Percentiles rank a stretch among this genome's conserved stretches.
These are phyloP conservation scores for Globomyces sp. DNA, from an alignment of 371 early-diverging fungal genomes.

Conservation along the genomic window DNA sequence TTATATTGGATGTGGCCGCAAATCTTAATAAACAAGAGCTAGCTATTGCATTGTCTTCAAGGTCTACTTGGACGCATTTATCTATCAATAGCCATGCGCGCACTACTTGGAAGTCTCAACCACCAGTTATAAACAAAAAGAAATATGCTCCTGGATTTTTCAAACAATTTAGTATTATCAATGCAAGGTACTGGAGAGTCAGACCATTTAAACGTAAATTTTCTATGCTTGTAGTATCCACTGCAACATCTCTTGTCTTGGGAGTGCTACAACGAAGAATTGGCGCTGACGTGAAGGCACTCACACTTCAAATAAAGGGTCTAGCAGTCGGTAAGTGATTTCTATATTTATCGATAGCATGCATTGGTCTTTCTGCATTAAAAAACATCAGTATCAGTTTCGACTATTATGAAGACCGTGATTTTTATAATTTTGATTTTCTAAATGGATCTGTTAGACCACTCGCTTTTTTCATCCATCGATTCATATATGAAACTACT, in stretches of 20 bases:
- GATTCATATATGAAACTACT: conserved; percentile 32
- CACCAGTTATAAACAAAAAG: not conserved
- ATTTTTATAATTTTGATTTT: conserved; percentile 28
- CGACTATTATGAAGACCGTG: conserved; percentile 36
- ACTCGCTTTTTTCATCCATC: conserved; percentile 26
- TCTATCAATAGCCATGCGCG: no score
- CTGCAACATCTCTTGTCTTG: conserved; percentile 18
- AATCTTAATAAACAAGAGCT: conserved; percentile 8
- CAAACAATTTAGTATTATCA: conserved; percentile 17
- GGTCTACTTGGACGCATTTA: not conserved
- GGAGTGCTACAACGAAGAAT: conserved; percentile 23
- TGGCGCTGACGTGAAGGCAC: conserved; percentile 17
- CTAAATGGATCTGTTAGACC: conserved; percentile 23
- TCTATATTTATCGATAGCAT: conserved; percentile 19
- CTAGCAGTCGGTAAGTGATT: conserved; percentile 22
- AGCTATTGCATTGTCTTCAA: conserved; percentile 6
- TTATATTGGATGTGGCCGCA: conserved; percentile 25
- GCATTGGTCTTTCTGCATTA: conserved; percentile 30
- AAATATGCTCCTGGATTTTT: conserved; percentile 6
- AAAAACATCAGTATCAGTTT: conserved; percentile 37
- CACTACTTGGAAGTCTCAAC: not conserved
- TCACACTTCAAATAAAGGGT: conserved; percentile 31
- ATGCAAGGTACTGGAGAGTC: conserved; percentile 25
- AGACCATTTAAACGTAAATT: conserved; percentile 27
- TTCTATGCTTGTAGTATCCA: conserved; percentile 25